Base-by-base conservation (phyloP, 2,329 filamentous ascomycete species). In the Talaromyces atroroseus region DNA sequence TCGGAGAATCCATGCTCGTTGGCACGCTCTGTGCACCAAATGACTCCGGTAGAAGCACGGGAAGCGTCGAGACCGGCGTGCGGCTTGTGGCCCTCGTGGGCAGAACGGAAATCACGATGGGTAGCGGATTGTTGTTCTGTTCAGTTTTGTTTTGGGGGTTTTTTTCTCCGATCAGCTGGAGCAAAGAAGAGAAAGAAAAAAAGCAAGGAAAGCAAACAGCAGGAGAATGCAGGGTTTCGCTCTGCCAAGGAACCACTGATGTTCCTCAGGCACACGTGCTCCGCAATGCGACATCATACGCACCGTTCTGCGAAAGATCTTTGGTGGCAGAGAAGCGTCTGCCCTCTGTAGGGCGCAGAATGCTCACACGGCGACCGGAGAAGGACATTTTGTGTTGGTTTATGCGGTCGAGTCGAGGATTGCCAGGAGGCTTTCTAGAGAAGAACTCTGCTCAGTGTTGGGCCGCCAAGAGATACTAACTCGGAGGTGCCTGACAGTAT, bases 41-140 rank as follows among this genome's bases (percentile, higher is more conserved):
- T 89, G 3, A 96, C 92, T 74, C 92, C 92, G 14, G 92, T 97
- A 16, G 89, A 95, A 46, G 90, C 88, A 72, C 91, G 85, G 59
- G 85, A 88, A 54, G 90, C 88, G 68, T 96, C 92, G 62, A 96
- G 86, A 65, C 92, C 92, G 59, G 92, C 90, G 72, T 96, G 92
- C 49, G 90, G 87, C 70, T 89, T 86, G 76, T 95, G 91, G 58
- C 92, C 92, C 73, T 94, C 90, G 74, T 96, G 92, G 62, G 90
- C 89, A 69, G 85, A 84, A 65, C 92, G 88, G 77, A 96, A 96
- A 71, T 95, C 88, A 61, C 87, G 84, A 74, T 96, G 92, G 68
- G 91, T 88, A 71, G 88, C 87, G 66, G 90, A 95, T 67, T 49
- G 49, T 82, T 84, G 63, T 85, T 80, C 78, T 96, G 90, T 95